Base-by-base conservation (phyloP, 495 filamentous ascomycete species). In the Aspergillus biplanus region DNA sequence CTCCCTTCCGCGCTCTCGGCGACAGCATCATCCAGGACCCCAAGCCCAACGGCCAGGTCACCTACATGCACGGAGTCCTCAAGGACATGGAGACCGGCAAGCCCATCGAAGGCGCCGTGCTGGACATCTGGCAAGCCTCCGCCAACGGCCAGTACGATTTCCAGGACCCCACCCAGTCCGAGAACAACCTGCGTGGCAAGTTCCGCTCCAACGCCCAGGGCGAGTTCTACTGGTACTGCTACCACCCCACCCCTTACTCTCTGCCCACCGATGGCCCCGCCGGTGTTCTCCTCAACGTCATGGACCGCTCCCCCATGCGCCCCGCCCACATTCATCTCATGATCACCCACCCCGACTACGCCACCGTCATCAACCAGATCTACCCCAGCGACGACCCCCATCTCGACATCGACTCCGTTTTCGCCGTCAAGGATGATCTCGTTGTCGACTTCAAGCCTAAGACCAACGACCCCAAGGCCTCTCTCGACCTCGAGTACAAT, bases 71-170 rank as follows among this genome's bases (percentile, higher is more conserved):
- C 82, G 91, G 91, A 63, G 78, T 82, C 54, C 83, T 94, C 67
- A 80, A 73, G 60, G 90, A 94, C 77, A 83, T 92, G 70, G 82
- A 86, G 57, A 92, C 90, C 27, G 87, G 87, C 67, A 80, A 85
- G 76, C 87, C 87, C 59, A 88, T 94, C 73, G 83, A 78, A 52
- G 76, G 76, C 68, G 90, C 89, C 69, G 87, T 90, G 58, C 85
- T 94, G 71, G 91, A 95, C 74, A 89, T 93, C 80, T 95, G 91
- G 91, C 90, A 95, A 73, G 90, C 90, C 46, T 89, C 86, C 7
- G 82, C 90, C 76, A 95, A 93, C 80, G 90, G 90, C 70, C 85
- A 90, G 72, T 95, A 95, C 84, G 91, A 95, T 75, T 92, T 92
- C 87, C 91, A 95, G 79, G 91, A 93, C 76, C 87, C 89, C 42